Conservation (phyloP, 2,329 filamentous ascomycete genomes). For the Penicillium sumatraense region DNA sequence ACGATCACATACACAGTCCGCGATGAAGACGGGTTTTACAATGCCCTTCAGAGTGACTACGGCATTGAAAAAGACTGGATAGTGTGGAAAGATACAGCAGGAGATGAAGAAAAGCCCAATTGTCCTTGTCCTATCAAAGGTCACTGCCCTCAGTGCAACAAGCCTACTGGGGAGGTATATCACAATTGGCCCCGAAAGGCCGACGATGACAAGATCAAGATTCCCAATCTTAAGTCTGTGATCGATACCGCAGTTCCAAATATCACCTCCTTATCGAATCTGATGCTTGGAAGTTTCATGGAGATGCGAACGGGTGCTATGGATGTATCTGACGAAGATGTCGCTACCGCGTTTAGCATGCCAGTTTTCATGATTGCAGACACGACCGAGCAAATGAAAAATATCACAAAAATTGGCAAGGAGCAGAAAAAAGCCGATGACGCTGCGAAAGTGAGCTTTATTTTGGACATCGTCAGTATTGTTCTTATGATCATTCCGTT, state of each 20-base stretch:
- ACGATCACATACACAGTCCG: background rate
- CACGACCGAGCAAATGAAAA: constrained; percentile 8
- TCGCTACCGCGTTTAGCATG: constrained; percentile 2
- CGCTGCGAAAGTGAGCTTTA: constrained; percentile 11
- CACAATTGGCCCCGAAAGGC: background rate
- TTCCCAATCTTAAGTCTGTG: background rate
- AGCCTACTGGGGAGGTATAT: background rate
- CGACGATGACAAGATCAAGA: background rate
- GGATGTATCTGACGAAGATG: background rate
- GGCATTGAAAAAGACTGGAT: background rate
- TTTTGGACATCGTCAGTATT: constrained; percentile 16
- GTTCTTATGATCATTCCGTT: constrained; percentile 18
- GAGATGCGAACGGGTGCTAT: constrained; percentile 1
- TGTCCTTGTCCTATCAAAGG: background rate
- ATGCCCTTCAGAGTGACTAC: background rate
- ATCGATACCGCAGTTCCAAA: background rate
- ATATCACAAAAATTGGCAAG: constrained; percentile 14
- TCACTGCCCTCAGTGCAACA: too few species aligned
- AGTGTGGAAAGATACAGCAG: constrained; percentile 2
- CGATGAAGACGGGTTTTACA: constrained; percentile 3
- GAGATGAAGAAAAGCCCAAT: background rate
- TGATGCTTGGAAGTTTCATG: background rate
- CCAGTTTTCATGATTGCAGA: background rate
- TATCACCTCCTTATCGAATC: background rate
- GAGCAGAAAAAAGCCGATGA: constrained; percentile 13